Percentiles rank a stretch among this genome's conserved stretches.
Conservation (phyloP, 345 rosid species). For the Erucastrum elatum region DNA sequence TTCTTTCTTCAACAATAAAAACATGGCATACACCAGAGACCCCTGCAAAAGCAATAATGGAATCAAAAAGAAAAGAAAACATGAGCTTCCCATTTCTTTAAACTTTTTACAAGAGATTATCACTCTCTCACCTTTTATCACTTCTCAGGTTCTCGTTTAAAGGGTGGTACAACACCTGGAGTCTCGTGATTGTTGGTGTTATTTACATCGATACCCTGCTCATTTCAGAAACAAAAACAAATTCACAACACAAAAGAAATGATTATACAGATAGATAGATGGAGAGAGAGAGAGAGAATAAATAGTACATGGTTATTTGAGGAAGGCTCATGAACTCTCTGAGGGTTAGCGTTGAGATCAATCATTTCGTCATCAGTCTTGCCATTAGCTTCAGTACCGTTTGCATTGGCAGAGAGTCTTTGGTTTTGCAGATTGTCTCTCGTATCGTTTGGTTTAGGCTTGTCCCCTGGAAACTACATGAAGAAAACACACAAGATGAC, state of each 20-base stretch:
- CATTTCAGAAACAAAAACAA: slow-evolving; percentile 24
- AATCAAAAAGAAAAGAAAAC: not conserved
- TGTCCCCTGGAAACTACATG: slow-evolving; percentile 76
- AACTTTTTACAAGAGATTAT: not conserved
- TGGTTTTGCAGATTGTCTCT: slow-evolving; percentile 56
- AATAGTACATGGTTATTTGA: slow-evolving; percentile 51
- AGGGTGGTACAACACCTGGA: slow-evolving; percentile 54
- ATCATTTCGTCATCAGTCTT: slow-evolving; percentile 55
- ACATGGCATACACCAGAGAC: not conserved
- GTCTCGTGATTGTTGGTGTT: slow-evolving; percentile 56
- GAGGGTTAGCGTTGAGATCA: slow-evolving; percentile 74
- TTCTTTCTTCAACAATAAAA: slow-evolving; percentile 20
- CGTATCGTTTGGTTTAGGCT: slow-evolving; percentile 48
- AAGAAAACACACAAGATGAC: not conserved
- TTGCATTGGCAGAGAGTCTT: slow-evolving; percentile 42
- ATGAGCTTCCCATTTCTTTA: not conserved
- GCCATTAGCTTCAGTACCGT: slow-evolving; percentile 44
- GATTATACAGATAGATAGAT: not conserved
- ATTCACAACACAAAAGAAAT: not conserved
- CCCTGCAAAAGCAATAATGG: slow-evolving; percentile 1
- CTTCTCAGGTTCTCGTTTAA: slow-evolving; percentile 60
- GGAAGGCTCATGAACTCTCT: slow-evolving; percentile 53
- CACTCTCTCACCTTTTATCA: slow-evolving; percentile 36
- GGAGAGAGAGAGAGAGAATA: not conserved
- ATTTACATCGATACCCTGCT: slow-evolving; percentile 54